A percentile compares a stretch with the other conserved stretches of the same genome.
These are phyloP conservation scores for Aspergillus cristatus DNA, from an alignment of 495 filamentous ascomycete species.

Conservation along the genomic window DNA sequence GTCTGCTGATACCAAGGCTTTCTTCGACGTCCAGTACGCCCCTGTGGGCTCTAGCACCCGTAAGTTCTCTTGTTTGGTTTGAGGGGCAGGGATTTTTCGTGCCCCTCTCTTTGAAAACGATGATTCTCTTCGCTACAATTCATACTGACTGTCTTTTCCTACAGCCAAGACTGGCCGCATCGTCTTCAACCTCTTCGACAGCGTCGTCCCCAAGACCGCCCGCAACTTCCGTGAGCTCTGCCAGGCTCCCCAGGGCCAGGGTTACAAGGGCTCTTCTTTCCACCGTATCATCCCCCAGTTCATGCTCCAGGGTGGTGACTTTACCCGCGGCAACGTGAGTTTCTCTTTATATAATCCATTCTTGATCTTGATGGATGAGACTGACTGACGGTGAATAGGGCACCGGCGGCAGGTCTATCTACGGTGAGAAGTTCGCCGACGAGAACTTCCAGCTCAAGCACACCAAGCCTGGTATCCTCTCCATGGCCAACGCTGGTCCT, in stretches of 20 bases:
- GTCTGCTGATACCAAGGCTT: conserved; percentile 48
- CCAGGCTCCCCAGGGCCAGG: conserved; percentile 80
- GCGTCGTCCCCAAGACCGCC: conserved; percentile 83
- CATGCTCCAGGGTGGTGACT: conserved; percentile 99
- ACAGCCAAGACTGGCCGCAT: conserved; percentile 70
- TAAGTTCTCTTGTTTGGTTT: conserved; percentile 33
- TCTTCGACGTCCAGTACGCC: conserved; percentile 54
- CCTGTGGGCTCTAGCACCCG: conserved; percentile 50
- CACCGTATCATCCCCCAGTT: conserved; percentile 97
- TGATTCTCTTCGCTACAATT: too few relatives aligned
- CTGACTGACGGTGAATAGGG: conserved; percentile 31
- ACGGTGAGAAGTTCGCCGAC: conserved; percentile 93
- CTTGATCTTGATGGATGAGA: neutral
- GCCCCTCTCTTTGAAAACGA: neutral
- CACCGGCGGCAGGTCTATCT: conserved; percentile 94
- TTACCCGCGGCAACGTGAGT: conserved; percentile 83
- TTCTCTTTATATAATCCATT: too few relatives aligned
- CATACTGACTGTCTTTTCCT: too few relatives aligned
- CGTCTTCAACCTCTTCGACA: conserved; percentile 84
- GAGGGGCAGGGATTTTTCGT: conserved; percentile 5
- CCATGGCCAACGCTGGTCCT: conserved; percentile 96
- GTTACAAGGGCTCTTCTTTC: conserved; percentile 86
- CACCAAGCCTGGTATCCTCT: conserved; percentile 76
- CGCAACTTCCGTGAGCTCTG: conserved; percentile 95
- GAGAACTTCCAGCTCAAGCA: conserved; percentile 90